Base-by-base conservation (phyloP, 1,284 basidiomycete genomes). In the Ustilago crameri region DNA sequence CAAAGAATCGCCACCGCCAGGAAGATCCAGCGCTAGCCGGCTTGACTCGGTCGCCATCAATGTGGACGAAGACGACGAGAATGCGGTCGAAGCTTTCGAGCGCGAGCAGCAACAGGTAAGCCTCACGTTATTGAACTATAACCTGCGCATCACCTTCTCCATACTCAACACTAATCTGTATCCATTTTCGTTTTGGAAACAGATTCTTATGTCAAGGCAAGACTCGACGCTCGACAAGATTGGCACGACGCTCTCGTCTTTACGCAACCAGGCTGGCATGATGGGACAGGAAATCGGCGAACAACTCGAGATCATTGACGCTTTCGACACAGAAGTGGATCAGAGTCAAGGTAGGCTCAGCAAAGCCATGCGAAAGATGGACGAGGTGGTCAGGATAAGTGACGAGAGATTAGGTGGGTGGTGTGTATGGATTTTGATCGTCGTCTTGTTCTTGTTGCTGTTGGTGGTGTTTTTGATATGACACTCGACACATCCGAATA, bases 381-480 rank as follows among this genome's bases (percentile, higher is more conserved):
- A 82, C 61, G 60, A 74, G 12, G 56, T 82, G 41, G 63, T 81
- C 3, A 52, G 72, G 22, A 71, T 74, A 27, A 62, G 74, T 22
- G 81, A 82, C 44, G 79, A 78, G 40, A 55, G 78, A n/a, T 49
- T 80, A 30, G 75, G 78, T 9, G 81, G 81, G 7, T 82, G 81
- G 81, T 82, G 80, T 51, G 79, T 82, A 5, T 82, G 81, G 81
- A 66, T 82, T 18, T 61, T 82, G 49, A 69, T 82, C 22, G 67
- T 75, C 41, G 53, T 68, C n/a, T 51, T 75, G 47, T 69, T 75
- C 40, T 49, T 75, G 35, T 43, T 75, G 30, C 44, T 75, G 22
- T 42, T 75, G 42, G 57, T 75, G 15, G 74, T 68, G 23, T 57
- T 75, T 45, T 55, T 75, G 55, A 73, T 75, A 68, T 75, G 55